Evolutionary conservation across 176 grass and related monocot species (phyloP), one percentile per base, ranked within the genome.

Genomic region (Pontederia paniculata): DNA sequence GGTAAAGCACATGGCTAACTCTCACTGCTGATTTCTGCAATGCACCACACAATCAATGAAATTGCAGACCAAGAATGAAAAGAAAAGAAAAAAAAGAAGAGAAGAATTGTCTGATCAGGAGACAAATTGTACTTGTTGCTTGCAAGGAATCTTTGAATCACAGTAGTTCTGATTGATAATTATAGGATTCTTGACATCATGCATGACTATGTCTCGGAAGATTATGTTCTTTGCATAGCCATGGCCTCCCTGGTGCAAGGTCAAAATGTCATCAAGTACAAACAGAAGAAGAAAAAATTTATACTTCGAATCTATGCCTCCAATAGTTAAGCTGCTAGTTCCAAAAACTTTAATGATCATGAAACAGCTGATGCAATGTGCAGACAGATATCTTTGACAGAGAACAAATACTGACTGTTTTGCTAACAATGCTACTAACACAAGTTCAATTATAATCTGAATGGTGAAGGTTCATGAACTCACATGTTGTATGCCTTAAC

Each of bases 121-220:
- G n/a, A n/a, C n/a, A n/a, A n/a, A n/a, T n/a, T 49, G 28, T 67
- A 95, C 89, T 77, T 95, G 76, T 10, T 75, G 54, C 23, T 62
- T 17, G 42, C 84, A 89, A 19, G 76, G 84, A 31, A 19, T 74
- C 21, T 12, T 75, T 7, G 84, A 77, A 65, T 89, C 89, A 0
- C 84, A 83, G 41, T 95, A 95, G 14, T 85, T 82, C 12, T 95
- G 89, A 11, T 95, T 62, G 44, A 95, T 95, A 21, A 89, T 75
- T 66, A 89, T 60, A 10, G 84, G 81, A 19, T 85, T 82, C 0
- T 76, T 64, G 54, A 95, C 89, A 14, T 83, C 78, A 0, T 66
- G 60, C 81, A 95, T 78, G 5, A 9, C 37, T 50, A 95, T 62
- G 41, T 95, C 75, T 58, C 72, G 74, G 49, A 85, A 95, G 12